Evolutionary conservation across 2,329 filamentous ascomycete genomes (phyloP), one percentile per base, ranked within the genome.

Genomic region (Amesomyces nigricolor): DNA sequence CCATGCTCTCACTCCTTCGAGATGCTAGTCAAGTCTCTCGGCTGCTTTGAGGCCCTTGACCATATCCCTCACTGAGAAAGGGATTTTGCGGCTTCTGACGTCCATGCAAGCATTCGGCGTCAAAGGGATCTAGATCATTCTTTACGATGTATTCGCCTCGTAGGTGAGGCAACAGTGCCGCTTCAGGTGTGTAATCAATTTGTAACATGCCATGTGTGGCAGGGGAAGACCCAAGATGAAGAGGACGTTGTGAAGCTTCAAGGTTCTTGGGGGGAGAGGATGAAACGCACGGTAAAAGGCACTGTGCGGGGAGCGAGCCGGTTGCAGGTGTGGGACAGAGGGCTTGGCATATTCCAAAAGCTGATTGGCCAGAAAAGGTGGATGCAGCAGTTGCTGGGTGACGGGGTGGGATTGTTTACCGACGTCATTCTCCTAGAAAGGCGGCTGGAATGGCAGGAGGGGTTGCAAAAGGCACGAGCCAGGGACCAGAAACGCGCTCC

Each of bases 321-420:
- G 17, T 17, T 1, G 40, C 2, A 11, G 40, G 16, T 37, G 35
- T 43, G 39, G 22, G 39, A 17, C 5, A 7, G 8, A 32, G 17
- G 10, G 14, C n/a, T 48, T 49, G 54, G 49, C 44, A 3, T 29
- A 2, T 19, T 2, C 48, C 14, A 17, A 26, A 5, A 14, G 16
- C 30, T 39, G 35, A 56, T 47, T 58, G n/a, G n/a, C n/a, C n/a
- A n/a, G n/a, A n/a, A n/a, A n/a, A n/a, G n/a, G n/a, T n/a, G n/a
- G n/a, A n/a, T n/a, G n/a, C n/a, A n/a, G n/a, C n/a, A n/a, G n/a
- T 63, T 63, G 61, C 61, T 50, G 17, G 56, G 59, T 30, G 39
- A 37, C 7, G 30, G 2, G 22, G 42, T 39, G 22, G 14, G 2
- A 55, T 59, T 62, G 61, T 62, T 63, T 63, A 63, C 57, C 48